Evolutionary conservation across 2,329 filamentous ascomycete species (phyloP), one percentile per base, ranked within the genome.

Genomic region (Ceratocystiopsis sp.): DNA sequence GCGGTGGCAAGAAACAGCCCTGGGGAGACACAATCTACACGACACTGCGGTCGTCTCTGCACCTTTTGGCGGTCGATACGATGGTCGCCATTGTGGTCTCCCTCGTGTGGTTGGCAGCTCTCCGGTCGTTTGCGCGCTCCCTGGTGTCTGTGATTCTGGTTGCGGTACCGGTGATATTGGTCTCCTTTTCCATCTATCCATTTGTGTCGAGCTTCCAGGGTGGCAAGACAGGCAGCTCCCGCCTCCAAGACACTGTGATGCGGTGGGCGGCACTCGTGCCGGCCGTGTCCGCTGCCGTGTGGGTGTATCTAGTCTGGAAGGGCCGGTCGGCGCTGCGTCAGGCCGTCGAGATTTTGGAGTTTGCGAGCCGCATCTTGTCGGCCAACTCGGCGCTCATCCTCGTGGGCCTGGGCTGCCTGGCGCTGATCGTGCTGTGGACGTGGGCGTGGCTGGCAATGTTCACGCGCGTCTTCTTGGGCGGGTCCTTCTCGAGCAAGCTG

Each of bases 361-460:
- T 98, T 58, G 80, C 85, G 11, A 89, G 84, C 53, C 80, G 80
- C 44, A 93, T 98, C 46, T 67, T 98, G 15, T 75, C 80, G 8
- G 81, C 85, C 34, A 93, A 93, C 54, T 78, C 85, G 11, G 84
- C 81, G 2, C 69, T 98, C 17, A 69, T 96, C 33, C 58, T 83
- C 2, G 73, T 95, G n/a, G 91, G 91, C 3, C 80, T 95, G 53
- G 75, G 70, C 12, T 81, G 80, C 18, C 70, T 96, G 14, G 71
- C 66, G 8, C 65, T 78, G 21, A 80, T 93, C 37, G 82, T 95
- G 11, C 64, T 75, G 14, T 96, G 87, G 81, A 95, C 87, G 0
- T 98, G 91, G 91, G 60, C 83, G 8, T 98, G 91, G 91, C 75
- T 96, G 51, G 78, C 78, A 53, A 95, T 98, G 86, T 96, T 98